Percentiles rank a stretch among this genome's conserved stretches.
These are phyloP conservation scores for Ophiostoma pallidulum DNA, from an alignment of 2,329 filamentous ascomycete genomes.

Conservation along the genomic window DNA sequence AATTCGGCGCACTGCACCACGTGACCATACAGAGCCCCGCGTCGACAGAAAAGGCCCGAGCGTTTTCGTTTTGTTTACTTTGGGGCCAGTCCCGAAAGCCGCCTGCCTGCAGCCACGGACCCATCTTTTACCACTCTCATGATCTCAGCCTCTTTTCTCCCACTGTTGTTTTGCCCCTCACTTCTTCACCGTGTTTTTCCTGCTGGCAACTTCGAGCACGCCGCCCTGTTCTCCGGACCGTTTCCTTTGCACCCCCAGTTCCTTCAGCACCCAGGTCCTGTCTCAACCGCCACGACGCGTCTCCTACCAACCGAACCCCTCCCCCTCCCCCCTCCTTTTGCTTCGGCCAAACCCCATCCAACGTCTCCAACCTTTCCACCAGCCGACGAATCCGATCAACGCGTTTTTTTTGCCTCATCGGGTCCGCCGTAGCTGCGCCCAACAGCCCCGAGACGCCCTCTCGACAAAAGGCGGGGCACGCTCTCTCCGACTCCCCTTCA, in stretches of 20 bases:
- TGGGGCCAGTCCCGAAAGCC: slow-evolving; percentile 11
- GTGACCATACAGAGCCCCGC: not conserved
- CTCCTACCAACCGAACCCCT: too few species aligned
- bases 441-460: too few species aligned
- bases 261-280: too few species aligned
- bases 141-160: not conserved
- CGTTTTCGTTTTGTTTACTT: slow-evolving; percentile 19
- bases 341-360: too few species aligned
- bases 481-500: not conserved
- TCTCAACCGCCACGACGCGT: too few species aligned
- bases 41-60: slow-evolving; percentile 16
- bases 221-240: not conserved
- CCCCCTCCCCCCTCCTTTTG: too few species aligned
- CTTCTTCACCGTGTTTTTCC: slow-evolving; percentile 7
- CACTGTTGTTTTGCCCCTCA: slow-evolving; percentile 2
- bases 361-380: not conserved
- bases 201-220: too few species aligned
- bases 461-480: too few species aligned
- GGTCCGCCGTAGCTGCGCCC: not conserved
- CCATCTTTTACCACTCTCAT: slow-evolving; percentile 8
- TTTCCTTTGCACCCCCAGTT: not conserved
- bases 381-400: not conserved
- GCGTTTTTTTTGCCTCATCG: not conserved
- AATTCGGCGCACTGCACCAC: not conserved
- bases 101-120: slow-evolving; percentile 1